Conservation (phyloP, 371 early-diverging fungal species). For the Basidiobolus meristosporus region DNA sequence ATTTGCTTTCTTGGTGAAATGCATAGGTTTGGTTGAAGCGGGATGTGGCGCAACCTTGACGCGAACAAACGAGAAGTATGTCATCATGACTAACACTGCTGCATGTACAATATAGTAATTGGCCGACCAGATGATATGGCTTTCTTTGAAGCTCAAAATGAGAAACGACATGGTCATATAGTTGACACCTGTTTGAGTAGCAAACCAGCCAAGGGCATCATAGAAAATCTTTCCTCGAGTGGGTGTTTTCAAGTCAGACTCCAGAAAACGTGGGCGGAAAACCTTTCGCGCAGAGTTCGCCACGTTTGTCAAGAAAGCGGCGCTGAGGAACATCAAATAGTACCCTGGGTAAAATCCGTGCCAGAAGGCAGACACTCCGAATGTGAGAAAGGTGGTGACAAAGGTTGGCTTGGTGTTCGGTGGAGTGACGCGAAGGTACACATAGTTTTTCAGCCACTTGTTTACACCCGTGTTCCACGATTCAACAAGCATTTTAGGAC, state of each 20-base stretch:
- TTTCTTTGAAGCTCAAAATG: conserved; percentile 27
- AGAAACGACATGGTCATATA: conserved; percentile 51
- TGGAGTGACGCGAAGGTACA: conserved; percentile 50
- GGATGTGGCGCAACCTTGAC: too few relatives aligned
- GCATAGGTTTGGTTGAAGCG: too few relatives aligned
- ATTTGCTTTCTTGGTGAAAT: too few relatives aligned
- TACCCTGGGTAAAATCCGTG: conserved; percentile 89
- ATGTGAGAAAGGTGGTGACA: conserved; percentile 40
- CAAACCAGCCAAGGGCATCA: conserved; percentile 39
- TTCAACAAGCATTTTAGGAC: conserved; percentile 42
- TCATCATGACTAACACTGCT: conserved; percentile 15
- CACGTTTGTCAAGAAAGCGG: conserved; percentile 2
- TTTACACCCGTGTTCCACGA: conserved; percentile 82
- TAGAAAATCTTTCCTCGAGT: conserved; percentile 16
- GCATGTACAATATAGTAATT: conserved; percentile 35
- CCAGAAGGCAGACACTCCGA: conserved; percentile 72
- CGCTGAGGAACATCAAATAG: conserved; percentile 26
- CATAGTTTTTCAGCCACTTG: conserved; percentile 63
- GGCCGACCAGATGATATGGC: conserved; percentile 29
- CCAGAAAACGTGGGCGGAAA: conserved; percentile 1
- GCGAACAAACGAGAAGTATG: too few relatives aligned
- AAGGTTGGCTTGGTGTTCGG: conserved; percentile 27
- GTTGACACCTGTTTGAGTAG: conserved; percentile 41
- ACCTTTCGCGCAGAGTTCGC: conserved; percentile 13
- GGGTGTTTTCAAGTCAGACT: conserved; percentile 10